Evolutionary conservation across 495 filamentous ascomycete species (phyloP), one percentile per base, ranked within the genome.

Genomic region (Friedmanniomyces simplex): DNA sequence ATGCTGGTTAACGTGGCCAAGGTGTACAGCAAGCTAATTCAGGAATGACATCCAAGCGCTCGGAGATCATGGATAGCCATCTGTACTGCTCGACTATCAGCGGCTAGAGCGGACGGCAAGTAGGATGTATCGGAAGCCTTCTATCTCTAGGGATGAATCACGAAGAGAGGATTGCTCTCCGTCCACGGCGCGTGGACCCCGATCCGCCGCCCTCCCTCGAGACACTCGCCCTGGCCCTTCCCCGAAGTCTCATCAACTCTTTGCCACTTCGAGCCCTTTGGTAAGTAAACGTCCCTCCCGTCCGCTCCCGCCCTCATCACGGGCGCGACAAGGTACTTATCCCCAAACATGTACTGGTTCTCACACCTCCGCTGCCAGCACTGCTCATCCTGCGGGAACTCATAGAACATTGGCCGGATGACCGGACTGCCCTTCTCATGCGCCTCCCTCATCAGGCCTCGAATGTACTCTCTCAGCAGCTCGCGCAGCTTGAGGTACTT

Each of bases 391-490:
- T 69, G 54, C 0, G 79, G 79, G 50, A 83, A 82, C 59, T 77
- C 79, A 59, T 76, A 79, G 61, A 82, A 83, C 48, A 79, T 41
- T 3, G 79, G 72, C 28, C 79, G 69, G 60, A 83, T 81, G 28
- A 83, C 70, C 0, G 80, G 79, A 1, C 71, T 71, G 0, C 80
- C 79, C 36, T 73, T 74, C 59, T 78, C 71, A 58, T 80, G 77
- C 11, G 79, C 79, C 50, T 77, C 73, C 47, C 63, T 65, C 80
- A 82, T 81, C 52, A 82, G 59, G 0, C 37, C 54, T 1, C 79
- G 63, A 0, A 72, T 76, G 63, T 82, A 82, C 8, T 71, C 70
- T 2, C 78, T 68, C 63, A 82, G 58, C 50, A 73, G 62, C 68
- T 81, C 79, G 12, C 80, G 74, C 26, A 81, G 69, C 2, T 43